These are phyloP conservation scores for Myxozyma sirexii DNA, from an alignment of 805 yeast species.

Conservation along the genomic window DNA sequence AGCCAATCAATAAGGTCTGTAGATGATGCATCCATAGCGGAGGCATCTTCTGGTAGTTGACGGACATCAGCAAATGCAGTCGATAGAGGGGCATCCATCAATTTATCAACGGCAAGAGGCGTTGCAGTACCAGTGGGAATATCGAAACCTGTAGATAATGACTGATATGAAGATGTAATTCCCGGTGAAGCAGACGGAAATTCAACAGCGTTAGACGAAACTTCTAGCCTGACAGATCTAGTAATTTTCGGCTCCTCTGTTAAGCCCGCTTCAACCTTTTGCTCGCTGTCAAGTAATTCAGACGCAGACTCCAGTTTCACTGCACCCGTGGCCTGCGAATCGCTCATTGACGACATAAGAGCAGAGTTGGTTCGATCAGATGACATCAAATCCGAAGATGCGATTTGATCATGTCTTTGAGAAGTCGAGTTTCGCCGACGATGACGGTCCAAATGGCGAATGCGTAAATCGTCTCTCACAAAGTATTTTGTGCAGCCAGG, in stretches of 20 bases:
- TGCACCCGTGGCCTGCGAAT: too few species aligned
- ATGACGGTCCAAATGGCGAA: slow-evolving; percentile 43
- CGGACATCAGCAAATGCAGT: background rate
- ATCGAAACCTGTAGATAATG: too few species aligned
- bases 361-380: background rate
- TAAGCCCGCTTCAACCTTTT: too few species aligned
- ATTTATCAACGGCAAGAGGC: background rate
- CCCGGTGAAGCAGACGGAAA: too few species aligned
- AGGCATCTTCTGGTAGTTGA: background rate
- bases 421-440: slow-evolving; percentile 24
- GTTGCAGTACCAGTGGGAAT: background rate
- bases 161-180: too few species aligned
- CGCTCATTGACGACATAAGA: background rate
- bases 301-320: too few species aligned
- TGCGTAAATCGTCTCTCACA: slow-evolving; percentile 44
- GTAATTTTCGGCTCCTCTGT: background rate
- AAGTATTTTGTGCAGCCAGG: slow-evolving; percentile 42
- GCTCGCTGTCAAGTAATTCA: too few species aligned
- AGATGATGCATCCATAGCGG: slow-evolving; percentile 5
- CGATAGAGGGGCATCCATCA: background rate
- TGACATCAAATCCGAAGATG: background rate
- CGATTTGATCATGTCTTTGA: background rate
- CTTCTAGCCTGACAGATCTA: too few species aligned
- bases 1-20: slow-evolving; percentile 44
- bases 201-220: too few species aligned